Conservation (phyloP, 139 green algal species). For the Volvox reticuliferus region DNA sequence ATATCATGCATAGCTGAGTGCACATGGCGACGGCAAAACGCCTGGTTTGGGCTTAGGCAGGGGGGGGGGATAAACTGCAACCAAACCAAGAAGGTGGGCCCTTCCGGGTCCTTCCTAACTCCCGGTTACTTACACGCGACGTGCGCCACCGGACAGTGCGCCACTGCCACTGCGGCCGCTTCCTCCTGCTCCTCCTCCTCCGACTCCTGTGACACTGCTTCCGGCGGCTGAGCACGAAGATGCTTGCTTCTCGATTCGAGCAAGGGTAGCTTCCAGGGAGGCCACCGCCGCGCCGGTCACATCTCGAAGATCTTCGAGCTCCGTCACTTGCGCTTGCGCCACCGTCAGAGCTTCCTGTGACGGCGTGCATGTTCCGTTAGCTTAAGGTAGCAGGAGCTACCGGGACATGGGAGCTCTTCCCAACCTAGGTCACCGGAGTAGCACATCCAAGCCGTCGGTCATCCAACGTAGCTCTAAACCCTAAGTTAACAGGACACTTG, state of each 20-base stretch:
- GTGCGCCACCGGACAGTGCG: neutral
- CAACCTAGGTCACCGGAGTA: too few relatives aligned
- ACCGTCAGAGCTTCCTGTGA: constrained; percentile 31
- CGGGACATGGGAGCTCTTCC: too few relatives aligned
- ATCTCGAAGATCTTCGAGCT: constrained; percentile 63
- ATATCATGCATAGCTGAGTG: too few relatives aligned
- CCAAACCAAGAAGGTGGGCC: too few relatives aligned
- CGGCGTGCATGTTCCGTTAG: too few relatives aligned
- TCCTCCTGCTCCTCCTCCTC: neutral
- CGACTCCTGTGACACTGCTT: neutral
- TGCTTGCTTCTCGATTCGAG: constrained; percentile 57
- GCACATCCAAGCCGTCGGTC: too few relatives aligned
- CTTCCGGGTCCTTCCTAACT: neutral
- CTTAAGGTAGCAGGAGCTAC: too few relatives aligned
- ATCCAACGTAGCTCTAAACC: too few relatives aligned
- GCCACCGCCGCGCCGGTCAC: constrained; percentile 63
- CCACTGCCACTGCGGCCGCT: neutral
- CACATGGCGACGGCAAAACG: too few relatives aligned
- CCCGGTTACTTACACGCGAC: neutral
- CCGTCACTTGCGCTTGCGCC: constrained; percentile 32
- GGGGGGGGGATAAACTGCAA: too few relatives aligned
- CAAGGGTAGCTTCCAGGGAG: constrained; percentile 66
- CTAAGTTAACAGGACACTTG: too few relatives aligned
- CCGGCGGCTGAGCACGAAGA: neutral
- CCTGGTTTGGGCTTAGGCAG: too few relatives aligned